phyloP scores from a whole-genome alignment of 2,329 filamentous ascomycete species.

The Mycocentrospora acerina region DNA sequence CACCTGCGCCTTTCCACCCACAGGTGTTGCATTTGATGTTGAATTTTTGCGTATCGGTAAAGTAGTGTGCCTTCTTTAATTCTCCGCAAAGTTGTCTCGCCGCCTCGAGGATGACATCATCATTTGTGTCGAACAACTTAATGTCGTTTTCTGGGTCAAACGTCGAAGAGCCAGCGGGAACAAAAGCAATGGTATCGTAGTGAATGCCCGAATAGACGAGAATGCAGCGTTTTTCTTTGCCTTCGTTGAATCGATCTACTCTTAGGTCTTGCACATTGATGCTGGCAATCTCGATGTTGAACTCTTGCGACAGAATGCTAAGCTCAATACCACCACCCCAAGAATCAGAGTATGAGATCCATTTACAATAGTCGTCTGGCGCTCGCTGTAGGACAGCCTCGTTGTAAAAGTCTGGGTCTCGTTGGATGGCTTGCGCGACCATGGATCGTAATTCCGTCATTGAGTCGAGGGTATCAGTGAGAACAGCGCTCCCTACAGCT shows the following conservation, averaged over 20 bases:
- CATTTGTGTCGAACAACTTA: slow-evolving; percentile 67
- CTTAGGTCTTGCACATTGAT: slow-evolving; percentile 73
- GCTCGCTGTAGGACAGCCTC: slow-evolving; percentile 72
- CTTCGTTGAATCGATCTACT: slow-evolving; percentile 78
- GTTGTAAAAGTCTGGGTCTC: slow-evolving; percentile 70
- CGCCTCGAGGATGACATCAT: slow-evolving; percentile 58
- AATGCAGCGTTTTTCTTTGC: slow-evolving; percentile 65
- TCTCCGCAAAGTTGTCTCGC: slow-evolving; percentile 58
- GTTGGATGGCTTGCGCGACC: slow-evolving; percentile 76
- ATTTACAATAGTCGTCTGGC: slow-evolving; percentile 74
- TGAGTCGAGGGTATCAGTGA: slow-evolving; percentile 61
- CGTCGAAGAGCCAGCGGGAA: slow-evolving; percentile 57
- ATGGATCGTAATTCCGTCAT: slow-evolving; percentile 75
- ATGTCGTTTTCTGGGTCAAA: slow-evolving; percentile 74
- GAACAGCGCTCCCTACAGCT: slow-evolving; percentile 79
- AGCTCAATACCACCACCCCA: slow-evolving; percentile 95
- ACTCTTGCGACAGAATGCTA: slow-evolving; percentile 79
- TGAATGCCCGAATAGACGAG: slow-evolving; percentile 91
- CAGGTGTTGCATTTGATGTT: slow-evolving; percentile 76
- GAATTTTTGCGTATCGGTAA: slow-evolving; percentile 82
- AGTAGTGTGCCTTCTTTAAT: slow-evolving; percentile 76
- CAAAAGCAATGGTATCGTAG: slow-evolving; percentile 85
- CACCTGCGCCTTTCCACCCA: slow-evolving; percentile 67
- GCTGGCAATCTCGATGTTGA: slow-evolving; percentile 81
- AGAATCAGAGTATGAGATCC: slow-evolving; percentile 75